A percentile compares a stretch with the other conserved stretches of the same genome.
phyloP scores from a whole-genome alignment of 331 rosid species.

The Stylosanthes scabra region DNA sequence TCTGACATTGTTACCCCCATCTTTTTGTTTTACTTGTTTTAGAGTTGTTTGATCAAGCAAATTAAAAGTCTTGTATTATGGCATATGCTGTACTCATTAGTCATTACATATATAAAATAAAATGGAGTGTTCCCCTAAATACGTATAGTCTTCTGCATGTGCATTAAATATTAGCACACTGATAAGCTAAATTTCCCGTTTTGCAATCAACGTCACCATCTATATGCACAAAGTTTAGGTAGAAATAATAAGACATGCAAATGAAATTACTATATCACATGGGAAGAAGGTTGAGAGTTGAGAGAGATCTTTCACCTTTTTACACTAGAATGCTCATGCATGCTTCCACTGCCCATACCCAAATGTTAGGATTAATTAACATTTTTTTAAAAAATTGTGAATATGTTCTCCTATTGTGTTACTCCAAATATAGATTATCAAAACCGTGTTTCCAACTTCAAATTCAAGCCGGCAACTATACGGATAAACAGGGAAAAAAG shows the following conservation, averaged over 20 bases:
- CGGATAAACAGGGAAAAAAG: conserved; percentile 64
- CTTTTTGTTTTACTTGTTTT: conserved; percentile 45
- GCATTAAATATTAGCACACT: conserved; percentile 50
- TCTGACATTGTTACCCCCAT: conserved; percentile 42
- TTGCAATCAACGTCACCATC: conserved; percentile 60
- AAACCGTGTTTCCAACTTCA: conserved; percentile 32
- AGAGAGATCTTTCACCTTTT: conserved; percentile 46
- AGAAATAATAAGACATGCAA: background rate
- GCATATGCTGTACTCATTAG: conserved; percentile 30
- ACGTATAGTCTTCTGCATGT: conserved; percentile 48
- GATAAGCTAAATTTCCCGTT: conserved; percentile 46
- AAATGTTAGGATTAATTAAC: background rate
- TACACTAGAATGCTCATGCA: conserved; percentile 56
- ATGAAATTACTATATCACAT: conserved; percentile 35
- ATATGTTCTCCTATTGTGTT: conserved; percentile 3
- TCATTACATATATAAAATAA: conserved; percentile 27
- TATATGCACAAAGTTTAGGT: conserved; percentile 35
- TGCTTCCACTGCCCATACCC: conserved; percentile 49
- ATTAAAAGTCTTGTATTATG: conserved; percentile 31
- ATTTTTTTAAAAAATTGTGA: background rate
- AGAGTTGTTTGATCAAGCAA: conserved; percentile 36
- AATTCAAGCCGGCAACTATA: conserved; percentile 58
- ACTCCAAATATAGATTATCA: conserved; percentile 44
- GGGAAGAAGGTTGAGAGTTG: conserved; percentile 27
- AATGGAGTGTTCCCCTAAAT: conserved; percentile 43